Evolutionary conservation across 805 yeast species (phyloP), one percentile per base, ranked within the genome.

Genomic region (Zygosaccharomyces lentus): DNA sequence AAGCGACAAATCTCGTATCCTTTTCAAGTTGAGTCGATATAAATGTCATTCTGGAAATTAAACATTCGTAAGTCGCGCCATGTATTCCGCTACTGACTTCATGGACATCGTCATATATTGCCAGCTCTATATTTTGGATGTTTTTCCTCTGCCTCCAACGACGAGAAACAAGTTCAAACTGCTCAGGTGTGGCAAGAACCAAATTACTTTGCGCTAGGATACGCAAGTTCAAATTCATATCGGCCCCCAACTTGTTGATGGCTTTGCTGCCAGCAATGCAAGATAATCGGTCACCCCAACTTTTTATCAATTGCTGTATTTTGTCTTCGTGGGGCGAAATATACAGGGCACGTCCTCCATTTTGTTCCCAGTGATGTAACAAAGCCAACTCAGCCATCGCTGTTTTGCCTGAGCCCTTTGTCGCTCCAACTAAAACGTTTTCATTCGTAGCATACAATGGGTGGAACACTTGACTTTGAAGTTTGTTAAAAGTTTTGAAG

Each of bases 101-200:
- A 54, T 91, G 96, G 13, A 78, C 66, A 57, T 87, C 88, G 62
- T 87, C 96, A 31, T 78, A 80, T 41, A 93, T 75, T 2, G 88
- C 57, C 26, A 87, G 61, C 37, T 80, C 88, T 25, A 91, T 77
- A 0, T 77, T 61, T 49, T 83, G 87, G 4, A 91, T 70, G 51
- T 80, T 80, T 52, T 77, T 80, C 46, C 95, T 73, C 52, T 81
- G 84, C 54, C 82, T 82, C 98, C 98, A 90, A 38, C 89, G 73
- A 50, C 91, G 76, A 0, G 95, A 78, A 0, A 89, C 56, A 4
- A 70, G 53, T 50, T 87, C 90, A 70, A 88, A 85, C 51, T 87
- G 91, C 17, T 68, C 72, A 0, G 96, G 96, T 0, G 97, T 88
- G 4, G 87, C 79, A 10, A 91, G 64, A 13, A 87, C 66, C 43